Base-by-base conservation (phyloP, 345 rosid genomes). In the Moricandia moricandioides region DNA sequence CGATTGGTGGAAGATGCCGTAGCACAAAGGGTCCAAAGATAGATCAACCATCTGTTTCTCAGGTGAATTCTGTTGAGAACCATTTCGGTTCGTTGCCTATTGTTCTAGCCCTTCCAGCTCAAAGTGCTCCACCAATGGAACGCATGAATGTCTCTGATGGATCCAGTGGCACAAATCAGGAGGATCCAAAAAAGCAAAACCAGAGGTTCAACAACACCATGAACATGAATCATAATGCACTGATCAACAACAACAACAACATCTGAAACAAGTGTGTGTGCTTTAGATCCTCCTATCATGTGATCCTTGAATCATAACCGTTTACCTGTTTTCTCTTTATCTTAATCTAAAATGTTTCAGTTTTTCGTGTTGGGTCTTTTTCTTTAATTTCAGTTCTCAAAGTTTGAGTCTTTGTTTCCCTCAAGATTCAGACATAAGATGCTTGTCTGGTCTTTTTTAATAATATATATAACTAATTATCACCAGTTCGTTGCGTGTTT, bases 1-100 rank as follows among this genome's bases (percentile, higher is more conserved):
- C 73, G 3, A 10, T 72, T 4, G 77, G 81, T 66, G 77, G 81
- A 66, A 59, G 73, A 37, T 10, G 45, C 3, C 73, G 69, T 49
- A 60, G 13, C 30, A 0, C 65, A 27, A 77, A 65, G 47, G 55
- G 62, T 65, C 2, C 35, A 12, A 77, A 9, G 67, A 18, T 56
- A 8, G 66, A 47, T 3, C 24, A 21, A 21, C 24, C 24, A 21
- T n/a, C n/a, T n/a, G n/a, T n/a, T n/a, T n/a, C n/a, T 33, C 18
- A 1, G 45, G 13, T 6, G 52, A n/a, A 13, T 10, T 5, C 4
- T 10, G 7, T 59, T 66, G 59, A 24, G 4, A 78, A 39, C 47
- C 47, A 26, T 6, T 71, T 17, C 1, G 27, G 39, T 47, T 47
- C 52, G 26, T 51, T 72, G 10, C 24, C 62, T 51, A 40, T 65